Conservation (phyloP, 371 early-diverging fungal species). For the Zopfochytrium polystomum region DNA sequence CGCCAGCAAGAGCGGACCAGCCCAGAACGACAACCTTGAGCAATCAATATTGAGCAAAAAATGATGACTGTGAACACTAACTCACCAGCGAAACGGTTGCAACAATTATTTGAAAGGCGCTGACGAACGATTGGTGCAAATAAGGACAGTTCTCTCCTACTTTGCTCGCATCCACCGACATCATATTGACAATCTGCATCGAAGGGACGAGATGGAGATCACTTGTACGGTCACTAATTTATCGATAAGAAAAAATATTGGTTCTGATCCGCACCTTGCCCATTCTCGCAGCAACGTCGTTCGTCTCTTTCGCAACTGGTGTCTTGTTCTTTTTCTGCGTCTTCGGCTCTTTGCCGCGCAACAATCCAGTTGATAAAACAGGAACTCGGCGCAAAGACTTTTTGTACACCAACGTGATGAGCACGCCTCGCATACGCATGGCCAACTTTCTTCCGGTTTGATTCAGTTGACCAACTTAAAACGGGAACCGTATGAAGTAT, state of each 20-base stretch:
- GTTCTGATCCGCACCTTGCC: conserved; percentile 15
- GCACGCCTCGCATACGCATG: no score
- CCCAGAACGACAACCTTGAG: conserved; percentile 34
- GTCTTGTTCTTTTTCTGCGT: no score
- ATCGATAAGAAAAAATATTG: neutral
- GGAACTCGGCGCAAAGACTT: no score
- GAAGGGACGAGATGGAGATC: conserved; percentile 8
- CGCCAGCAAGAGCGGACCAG: conserved; percentile 38
- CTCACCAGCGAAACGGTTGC: conserved; percentile 27
- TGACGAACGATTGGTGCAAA: conserved; percentile 26
- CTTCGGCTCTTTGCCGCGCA: no score
- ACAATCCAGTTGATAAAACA: no score
- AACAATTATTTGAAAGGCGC: conserved; percentile 15
- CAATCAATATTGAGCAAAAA: conserved; percentile 26
- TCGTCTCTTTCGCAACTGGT: conserved; percentile 29
- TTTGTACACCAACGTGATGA: no score
- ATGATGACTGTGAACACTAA: conserved; percentile 24
- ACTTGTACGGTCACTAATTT: neutral
- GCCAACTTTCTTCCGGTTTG: conserved; percentile 35
- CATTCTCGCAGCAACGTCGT: conserved; percentile 36
- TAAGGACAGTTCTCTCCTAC: conserved; percentile 36
- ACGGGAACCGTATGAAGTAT: conserved; percentile 21
- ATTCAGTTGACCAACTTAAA: conserved; percentile 47
- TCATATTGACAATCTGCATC: conserved; percentile 40
- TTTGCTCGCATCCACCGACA: conserved; percentile 40